Conservation (phyloP, 768 basidiomycete species). For the Sarcodon aspratus region DNA sequence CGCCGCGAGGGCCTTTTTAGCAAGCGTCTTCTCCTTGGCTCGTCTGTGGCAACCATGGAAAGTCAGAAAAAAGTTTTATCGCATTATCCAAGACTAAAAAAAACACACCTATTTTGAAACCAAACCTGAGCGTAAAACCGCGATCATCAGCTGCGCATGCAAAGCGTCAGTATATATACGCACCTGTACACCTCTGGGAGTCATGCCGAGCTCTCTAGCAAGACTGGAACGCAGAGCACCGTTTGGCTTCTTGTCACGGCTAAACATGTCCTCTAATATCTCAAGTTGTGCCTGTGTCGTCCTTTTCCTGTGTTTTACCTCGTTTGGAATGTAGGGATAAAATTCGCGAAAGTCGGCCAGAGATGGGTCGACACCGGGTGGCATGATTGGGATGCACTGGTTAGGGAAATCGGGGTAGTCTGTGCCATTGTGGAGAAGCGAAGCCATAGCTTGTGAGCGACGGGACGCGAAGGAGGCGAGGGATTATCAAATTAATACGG, state of each 20-base stretch:
- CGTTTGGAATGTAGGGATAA: constrained; percentile 82
- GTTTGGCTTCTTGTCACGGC: constrained; percentile 86
- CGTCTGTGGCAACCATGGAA: constrained; percentile 32
- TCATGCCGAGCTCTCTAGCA: constrained; percentile 81
- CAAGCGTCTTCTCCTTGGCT: constrained; percentile 72
- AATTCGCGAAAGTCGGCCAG: constrained; percentile 74
- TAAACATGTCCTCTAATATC: constrained; percentile 81
- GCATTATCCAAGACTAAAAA: constrained; percentile 3
- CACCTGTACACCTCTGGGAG: constrained; percentile 90
- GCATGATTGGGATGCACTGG: constrained; percentile 36
- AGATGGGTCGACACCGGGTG: constrained; percentile 49
- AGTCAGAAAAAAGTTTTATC: background rate
- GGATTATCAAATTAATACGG: constrained; percentile 15
- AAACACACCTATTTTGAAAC: constrained; percentile 74
- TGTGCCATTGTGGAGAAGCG: constrained; percentile 1
- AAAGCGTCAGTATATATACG: constrained; percentile 13
- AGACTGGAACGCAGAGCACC: constrained; percentile 68
- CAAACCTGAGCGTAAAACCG: constrained; percentile 47
- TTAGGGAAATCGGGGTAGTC: constrained; percentile 8
- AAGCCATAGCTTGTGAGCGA: background rate
- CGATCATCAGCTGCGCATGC: constrained; percentile 10
- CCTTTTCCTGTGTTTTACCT: constrained; percentile 89
- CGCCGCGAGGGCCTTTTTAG: constrained; percentile 28
- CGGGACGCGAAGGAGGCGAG: constrained; percentile 15
- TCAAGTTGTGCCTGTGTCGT: constrained; percentile 84